Conservation (phyloP, 73 alveolate species). For the Stentor coeruleus region DNA sequence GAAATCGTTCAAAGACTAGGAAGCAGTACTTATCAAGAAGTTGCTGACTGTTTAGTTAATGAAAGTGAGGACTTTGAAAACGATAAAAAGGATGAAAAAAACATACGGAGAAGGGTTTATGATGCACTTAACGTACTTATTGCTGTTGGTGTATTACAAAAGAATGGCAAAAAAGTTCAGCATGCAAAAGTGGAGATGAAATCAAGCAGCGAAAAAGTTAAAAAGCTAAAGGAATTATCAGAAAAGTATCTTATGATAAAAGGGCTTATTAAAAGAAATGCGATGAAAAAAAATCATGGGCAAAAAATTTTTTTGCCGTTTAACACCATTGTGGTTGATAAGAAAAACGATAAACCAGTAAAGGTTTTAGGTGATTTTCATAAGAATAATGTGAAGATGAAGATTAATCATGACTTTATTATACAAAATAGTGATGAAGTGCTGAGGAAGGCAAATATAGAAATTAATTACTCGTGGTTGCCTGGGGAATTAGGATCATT, state of each 20-base stretch:
- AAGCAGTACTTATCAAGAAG: constrained; percentile 67
- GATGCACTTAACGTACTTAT: constrained; percentile 85
- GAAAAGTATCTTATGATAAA: constrained; percentile 2
- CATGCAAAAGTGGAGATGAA: constrained; percentile 23
- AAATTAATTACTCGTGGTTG: too few species aligned
- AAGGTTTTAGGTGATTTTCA: neutral
- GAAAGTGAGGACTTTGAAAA: constrained; percentile 31
- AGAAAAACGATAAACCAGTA: neutral
- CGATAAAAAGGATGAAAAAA: constrained; percentile 64
- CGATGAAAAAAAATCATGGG: neutral
- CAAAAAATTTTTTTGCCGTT: neutral
- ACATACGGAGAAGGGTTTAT: constrained; percentile 84
- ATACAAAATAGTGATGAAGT: neutral
- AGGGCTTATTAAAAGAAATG: neutral
- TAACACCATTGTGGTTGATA: neutral
- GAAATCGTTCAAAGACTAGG: constrained; percentile 51
- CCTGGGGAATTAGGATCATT: too few species aligned
- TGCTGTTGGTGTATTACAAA: constrained; percentile 67
- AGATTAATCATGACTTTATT: neutral
- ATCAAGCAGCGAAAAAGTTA: neutral
- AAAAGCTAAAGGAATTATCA: neutral
- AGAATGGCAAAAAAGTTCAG: constrained; percentile 57
- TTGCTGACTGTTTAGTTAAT: constrained; percentile 59
- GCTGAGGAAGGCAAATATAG: neutral
- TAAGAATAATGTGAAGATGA: neutral